phyloP scores from a whole-genome alignment of 768 basidiomycete genomes.

The Polyporus arcularius region DNA sequence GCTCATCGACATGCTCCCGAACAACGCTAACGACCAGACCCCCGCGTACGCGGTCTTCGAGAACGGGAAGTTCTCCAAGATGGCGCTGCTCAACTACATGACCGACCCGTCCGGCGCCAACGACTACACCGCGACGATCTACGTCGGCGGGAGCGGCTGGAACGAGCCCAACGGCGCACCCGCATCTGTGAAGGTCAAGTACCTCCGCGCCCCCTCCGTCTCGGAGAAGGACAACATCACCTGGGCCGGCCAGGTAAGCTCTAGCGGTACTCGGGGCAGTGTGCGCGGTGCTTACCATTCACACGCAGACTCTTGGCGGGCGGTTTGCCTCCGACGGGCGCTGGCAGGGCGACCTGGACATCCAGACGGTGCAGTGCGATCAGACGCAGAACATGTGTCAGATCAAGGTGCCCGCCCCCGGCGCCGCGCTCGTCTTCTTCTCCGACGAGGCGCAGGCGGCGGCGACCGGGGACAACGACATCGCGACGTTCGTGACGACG shows the following conservation, averaged over 20 bases:
- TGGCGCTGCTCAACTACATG: slow-evolving; percentile 51
- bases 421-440: slow-evolving; percentile 76
- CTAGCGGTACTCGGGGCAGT: too few relatives aligned
- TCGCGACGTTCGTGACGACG: slow-evolving; percentile 57
- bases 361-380: slow-evolving; percentile 65
- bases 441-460: slow-evolving; percentile 42
- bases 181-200: slow-evolving; percentile 36
- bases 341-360: slow-evolving; percentile 51
- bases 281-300: too few relatives aligned
- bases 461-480: slow-evolving; percentile 35
- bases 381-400: slow-evolving; percentile 51
- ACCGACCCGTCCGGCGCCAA: slow-evolving; percentile 43
- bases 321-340: slow-evolving; percentile 69
- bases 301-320: slow-evolving; percentile 56
- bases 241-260: slow-evolving; percentile 49
- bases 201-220: slow-evolving; percentile 38
- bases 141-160: slow-evolving; percentile 35
- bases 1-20: slow-evolving; percentile 41
- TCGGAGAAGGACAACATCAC: slow-evolving; percentile 46
- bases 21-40: slow-evolving; percentile 36
- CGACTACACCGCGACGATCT: slow-evolving; percentile 40
- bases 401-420: slow-evolving; percentile 67
- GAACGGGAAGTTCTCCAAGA: slow-evolving; percentile 40
- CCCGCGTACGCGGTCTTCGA: slow-evolving; percentile 54
- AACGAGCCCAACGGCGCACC: slow-evolving; percentile 37